Conservation (phyloP, 2,329 filamentous ascomycete genomes). For the Pleurostoma richardsiae region DNA sequence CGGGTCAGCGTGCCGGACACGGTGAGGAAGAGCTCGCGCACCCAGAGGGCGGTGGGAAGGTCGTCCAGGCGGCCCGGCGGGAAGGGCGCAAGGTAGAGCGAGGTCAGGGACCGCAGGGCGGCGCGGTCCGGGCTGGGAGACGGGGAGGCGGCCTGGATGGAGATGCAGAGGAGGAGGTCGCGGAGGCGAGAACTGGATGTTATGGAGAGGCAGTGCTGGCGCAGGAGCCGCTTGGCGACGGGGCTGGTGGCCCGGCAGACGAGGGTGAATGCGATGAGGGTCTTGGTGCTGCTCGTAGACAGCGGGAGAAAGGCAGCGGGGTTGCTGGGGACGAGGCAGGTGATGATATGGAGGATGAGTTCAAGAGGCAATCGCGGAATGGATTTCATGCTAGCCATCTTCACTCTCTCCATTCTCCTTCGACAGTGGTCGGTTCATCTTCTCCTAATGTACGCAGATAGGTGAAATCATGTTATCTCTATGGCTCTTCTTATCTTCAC, state of each 20-base stretch:
- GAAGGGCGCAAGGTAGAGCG: conserved; percentile 36
- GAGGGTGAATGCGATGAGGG: conserved; percentile 36
- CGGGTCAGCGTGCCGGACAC: conserved; percentile 32
- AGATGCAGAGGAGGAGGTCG: conserved; percentile 20
- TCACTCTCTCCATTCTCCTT: too few species aligned
- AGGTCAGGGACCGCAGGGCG: conserved; percentile 27
- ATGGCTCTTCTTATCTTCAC: too few species aligned
- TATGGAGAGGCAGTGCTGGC: conserved; percentile 38
- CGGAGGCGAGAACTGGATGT: conserved; percentile 29
- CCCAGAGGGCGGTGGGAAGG: conserved; percentile 29
- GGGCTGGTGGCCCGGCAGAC: conserved; percentile 35
- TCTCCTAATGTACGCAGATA: too few species aligned
- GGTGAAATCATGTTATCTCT: too few species aligned
- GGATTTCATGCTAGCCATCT: too few species aligned
- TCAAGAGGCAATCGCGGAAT: conserved; percentile 2
- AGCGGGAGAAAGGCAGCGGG: conserved; percentile 23
- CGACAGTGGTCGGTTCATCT: too few species aligned
- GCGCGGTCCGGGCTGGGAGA: conserved; percentile 10
- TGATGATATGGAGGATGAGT: conserved; percentile 6
- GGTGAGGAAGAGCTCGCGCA: conserved; percentile 35
- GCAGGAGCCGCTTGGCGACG: conserved; percentile 35
- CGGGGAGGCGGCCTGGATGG: conserved; percentile 20
- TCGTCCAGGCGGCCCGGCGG: conserved; percentile 26
- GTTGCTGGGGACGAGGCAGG: conserved; percentile 1
- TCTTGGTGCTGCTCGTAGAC: conserved; percentile 32